Evolutionary conservation across 352 stramenopile genomes (phyloP), one percentile per base, ranked within the genome.

Genomic region (Poterioochromonas sp.): DNA sequence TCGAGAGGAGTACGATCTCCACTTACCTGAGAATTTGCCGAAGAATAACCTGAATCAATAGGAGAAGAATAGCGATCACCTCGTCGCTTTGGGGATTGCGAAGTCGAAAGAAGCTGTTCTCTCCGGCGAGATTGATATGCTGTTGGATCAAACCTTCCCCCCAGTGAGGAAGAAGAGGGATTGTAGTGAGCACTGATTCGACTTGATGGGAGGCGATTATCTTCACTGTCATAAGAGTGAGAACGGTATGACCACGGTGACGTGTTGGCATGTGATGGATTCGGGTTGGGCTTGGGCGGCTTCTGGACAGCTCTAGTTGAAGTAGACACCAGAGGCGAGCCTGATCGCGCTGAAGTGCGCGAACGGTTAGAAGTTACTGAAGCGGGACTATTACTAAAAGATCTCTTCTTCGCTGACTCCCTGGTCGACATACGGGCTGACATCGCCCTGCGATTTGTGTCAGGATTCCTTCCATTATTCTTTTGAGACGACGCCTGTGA

Each of bases 131-230:
- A 26, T 26, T 40, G 29, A 49, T 71, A 71, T 43, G 62, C 62
- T 34, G 62, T 71, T 18, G 62, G 62, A 32, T 71, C 62, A 32
- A 71, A 71, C 32, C 62, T 71, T 2, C 62, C 15, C 11, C 62
- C 62, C 12, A 71, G 34, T 47, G 62, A 71, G 1, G 62, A 71
- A 5, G 62, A 71, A n/a, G 62, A 32, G 62, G 35, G 20, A 32
- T 2, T 5, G 12, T 15, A 40, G 15, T 26, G 26, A 40, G 58
- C 15, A 5, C 15, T 26, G 26, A 58, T 26, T 26, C 47, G 15
- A 58, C 47, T n/a, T n/a, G n/a, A n/a, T n/a, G n/a, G n/a, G n/a
- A n/a, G n/a, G n/a, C n/a, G n/a, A n/a, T n/a, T n/a, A n/a, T n/a
- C n/a, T n/a, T n/a, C n/a, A n/a, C n/a, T n/a, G n/a, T n/a, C n/a